Evolutionary conservation across 2,329 filamentous ascomycete species (phyloP).

Genomic region (Xylariaceae sp.): DNA sequence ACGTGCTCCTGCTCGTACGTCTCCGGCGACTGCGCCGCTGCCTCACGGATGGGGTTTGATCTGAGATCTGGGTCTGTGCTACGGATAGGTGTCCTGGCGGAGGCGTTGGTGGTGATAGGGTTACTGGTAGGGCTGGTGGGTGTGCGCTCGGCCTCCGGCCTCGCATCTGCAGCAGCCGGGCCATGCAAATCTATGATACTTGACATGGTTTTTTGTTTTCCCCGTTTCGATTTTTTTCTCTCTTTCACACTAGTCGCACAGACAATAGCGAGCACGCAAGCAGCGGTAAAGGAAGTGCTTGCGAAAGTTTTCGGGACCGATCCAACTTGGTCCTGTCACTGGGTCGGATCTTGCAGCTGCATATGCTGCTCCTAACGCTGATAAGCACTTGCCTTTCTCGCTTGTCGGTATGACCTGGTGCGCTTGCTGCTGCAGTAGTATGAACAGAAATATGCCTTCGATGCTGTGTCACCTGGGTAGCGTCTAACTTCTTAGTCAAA

Average conservation of each 20-base stretch:
- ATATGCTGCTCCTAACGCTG: too few species aligned
- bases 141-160: not conserved
- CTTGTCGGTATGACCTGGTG: constrained; percentile 6
- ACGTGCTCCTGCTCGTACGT: constrained; percentile 86
- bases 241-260: constrained; percentile 1
- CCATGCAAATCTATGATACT: constrained; percentile 33
- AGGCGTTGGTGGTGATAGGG: not conserved
- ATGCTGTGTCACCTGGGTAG: constrained; percentile 20
- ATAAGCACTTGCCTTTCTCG: too few species aligned
- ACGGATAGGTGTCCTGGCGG: too few species aligned
- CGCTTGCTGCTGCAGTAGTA: too few species aligned
- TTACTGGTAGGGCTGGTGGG: not conserved
- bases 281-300: too few species aligned
- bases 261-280: not conserved
- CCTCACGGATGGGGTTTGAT: constrained; percentile 19
- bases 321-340: not conserved
- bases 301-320: not conserved
- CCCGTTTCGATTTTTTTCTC: too few species aligned
- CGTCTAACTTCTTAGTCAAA: constrained; percentile 8
- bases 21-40: constrained; percentile 40
- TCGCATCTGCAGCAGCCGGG: constrained; percentile 21
- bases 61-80: too few species aligned
- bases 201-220: constrained; percentile 16
- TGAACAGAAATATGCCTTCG: constrained; percentile 9
- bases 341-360: too few species aligned